Evolutionary conservation across 2,329 filamentous ascomycete species (phyloP).

Genomic region (Aspergillus niger): DNA sequence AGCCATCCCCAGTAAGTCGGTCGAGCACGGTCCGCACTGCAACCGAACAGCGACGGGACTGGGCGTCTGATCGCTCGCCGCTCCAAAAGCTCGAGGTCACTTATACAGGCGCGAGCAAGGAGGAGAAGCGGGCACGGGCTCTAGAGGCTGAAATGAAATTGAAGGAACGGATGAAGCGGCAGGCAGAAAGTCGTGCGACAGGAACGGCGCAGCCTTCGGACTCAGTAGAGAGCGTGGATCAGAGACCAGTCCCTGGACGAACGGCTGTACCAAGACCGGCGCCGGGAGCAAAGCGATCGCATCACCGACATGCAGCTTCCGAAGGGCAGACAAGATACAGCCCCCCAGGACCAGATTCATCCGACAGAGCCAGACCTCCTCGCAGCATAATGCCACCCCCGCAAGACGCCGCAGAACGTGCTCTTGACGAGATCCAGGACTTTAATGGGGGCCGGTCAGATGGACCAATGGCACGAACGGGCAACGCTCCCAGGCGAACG

Average conservation of each 20-base stretch:
- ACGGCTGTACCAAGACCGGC: slow-evolving; percentile 14
- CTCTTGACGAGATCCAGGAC: slow-evolving; percentile 26
- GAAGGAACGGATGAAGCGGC: slow-evolving; percentile 55
- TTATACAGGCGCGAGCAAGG: slow-evolving; percentile 89
- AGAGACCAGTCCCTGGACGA: slow-evolving; percentile 1
- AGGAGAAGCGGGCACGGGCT: slow-evolving; percentile 85
- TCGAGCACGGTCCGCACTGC: slow-evolving; percentile 36
- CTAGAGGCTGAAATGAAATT: slow-evolving; percentile 77
- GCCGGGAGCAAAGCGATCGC: slow-evolving; percentile 21
- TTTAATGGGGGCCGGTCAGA: slow-evolving; percentile 11
- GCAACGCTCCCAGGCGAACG: slow-evolving; percentile 28
- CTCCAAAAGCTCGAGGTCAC: slow-evolving; percentile 91
- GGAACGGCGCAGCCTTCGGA: slow-evolving; percentile 5
- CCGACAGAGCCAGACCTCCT: slow-evolving; percentile 7
- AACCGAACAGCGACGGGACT: slow-evolving; percentile 45
- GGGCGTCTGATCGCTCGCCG: slow-evolving; percentile 82
- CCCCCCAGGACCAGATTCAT: slow-evolving; percentile 12
- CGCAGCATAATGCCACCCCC: slow-evolving; percentile 21
- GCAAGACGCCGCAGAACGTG: slow-evolving; percentile 23
- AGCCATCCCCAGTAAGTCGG: slow-evolving; percentile 29
- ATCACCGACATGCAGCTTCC: slow-evolving; percentile 14
- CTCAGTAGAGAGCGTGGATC: background rate
- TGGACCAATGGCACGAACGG: slow-evolving; percentile 16
- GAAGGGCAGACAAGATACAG: slow-evolving; percentile 16
- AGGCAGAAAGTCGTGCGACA: slow-evolving; percentile 16